A percentile compares a stretch with the other conserved stretches of the same genome.
Evolutionary conservation across 106 monocot species (phyloP).

Genomic region (Xerophyta viscosa): DNA sequence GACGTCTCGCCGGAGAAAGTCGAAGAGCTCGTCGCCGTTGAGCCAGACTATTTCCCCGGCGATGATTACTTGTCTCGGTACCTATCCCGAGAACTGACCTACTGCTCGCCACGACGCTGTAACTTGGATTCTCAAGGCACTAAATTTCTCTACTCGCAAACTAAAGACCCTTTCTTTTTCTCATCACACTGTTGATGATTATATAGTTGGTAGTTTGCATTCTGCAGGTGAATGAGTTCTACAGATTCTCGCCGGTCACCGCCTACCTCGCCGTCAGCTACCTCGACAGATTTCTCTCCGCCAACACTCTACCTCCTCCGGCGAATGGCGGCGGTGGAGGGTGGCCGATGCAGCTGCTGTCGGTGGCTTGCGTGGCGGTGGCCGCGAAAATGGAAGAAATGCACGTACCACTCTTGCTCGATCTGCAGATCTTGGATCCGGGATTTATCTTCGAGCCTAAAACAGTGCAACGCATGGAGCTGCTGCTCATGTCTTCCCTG

Average conservation of each 20-base stretch:
- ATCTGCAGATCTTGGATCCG: constrained; percentile 42
- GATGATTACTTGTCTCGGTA: constrained; percentile 33
- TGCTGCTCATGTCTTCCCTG: constrained; percentile 55
- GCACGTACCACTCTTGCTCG: constrained; percentile 41
- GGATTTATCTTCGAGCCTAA: constrained; percentile 45
- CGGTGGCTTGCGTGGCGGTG: constrained; percentile 74
- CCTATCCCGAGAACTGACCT: constrained; percentile 25
- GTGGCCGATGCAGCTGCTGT: constrained; percentile 66
- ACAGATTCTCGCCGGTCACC: constrained; percentile 51
- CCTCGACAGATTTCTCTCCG: constrained; percentile 75
- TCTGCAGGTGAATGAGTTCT: constrained; percentile 42
- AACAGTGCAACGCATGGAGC: constrained; percentile 66
- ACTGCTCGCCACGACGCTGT: constrained; percentile 44
- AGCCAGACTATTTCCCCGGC: constrained; percentile 27
- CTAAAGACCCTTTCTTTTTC: not conserved
- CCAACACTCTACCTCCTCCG: too few species aligned
- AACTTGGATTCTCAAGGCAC: constrained; percentile 71
- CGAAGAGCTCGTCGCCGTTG: constrained; percentile 27
- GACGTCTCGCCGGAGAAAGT: constrained; percentile 1
- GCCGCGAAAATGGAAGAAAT: constrained; percentile 91
- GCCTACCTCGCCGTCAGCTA: constrained; percentile 65
- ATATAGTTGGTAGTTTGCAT: not conserved
- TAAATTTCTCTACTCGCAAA: too few species aligned
- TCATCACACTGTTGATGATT: too few species aligned
- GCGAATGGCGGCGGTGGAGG: too few species aligned